Base-by-base conservation (phyloP, 352 stramenopile genomes). In the Phytophthora sansomeana region DNA sequence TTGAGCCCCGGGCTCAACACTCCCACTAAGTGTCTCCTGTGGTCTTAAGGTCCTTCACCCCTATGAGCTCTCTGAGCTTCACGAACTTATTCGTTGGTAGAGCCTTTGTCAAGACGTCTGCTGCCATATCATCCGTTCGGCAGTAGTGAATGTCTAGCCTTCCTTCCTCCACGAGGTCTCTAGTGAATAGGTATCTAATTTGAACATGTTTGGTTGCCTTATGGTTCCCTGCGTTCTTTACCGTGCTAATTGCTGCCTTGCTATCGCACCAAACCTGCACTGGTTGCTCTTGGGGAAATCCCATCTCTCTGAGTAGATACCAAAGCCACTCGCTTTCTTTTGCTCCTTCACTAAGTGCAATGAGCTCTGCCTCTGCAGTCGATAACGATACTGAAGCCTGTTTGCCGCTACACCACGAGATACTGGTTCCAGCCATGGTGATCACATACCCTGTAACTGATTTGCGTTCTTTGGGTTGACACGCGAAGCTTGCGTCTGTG, bases 331-430 rank as follows among this genome's bases (percentile, higher is more conserved):
- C 39, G 19, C 7, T 47, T 47, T 47, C 39, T 28, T 47, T 47
- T 24, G n/a, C 39, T 47, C 39, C 39, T 47, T 47, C 39, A 28
- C 39, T 47, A 29, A 47, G 39, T 29, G 39, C 39, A 47, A 47
- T 29, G 39, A 47, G 39, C 19, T 47, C 39, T 47, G 39, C 39
- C 24, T 47, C 39, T 28, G 39, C 39, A 47, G 39, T 47, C 39
- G 39, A 47, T 24, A 47, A 28, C 7, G 39, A 47, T 29, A 47
- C 39, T 29, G n/a, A 24, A 21, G 13, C 39, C 39, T 26, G 39
- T 46, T 46, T 46, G 17, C 39, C 24, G 24, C 39, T 46, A 11
- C 39, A 48, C 41, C 41, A 48, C 11, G 19, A 48, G 1, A 48
- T 21, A 24, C 16, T 43, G 16, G 36, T 43, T 6, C 36, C 36